phyloP scores from a whole-genome alignment of 2,329 filamentous ascomycete species.

The Catunica adiposa region DNA sequence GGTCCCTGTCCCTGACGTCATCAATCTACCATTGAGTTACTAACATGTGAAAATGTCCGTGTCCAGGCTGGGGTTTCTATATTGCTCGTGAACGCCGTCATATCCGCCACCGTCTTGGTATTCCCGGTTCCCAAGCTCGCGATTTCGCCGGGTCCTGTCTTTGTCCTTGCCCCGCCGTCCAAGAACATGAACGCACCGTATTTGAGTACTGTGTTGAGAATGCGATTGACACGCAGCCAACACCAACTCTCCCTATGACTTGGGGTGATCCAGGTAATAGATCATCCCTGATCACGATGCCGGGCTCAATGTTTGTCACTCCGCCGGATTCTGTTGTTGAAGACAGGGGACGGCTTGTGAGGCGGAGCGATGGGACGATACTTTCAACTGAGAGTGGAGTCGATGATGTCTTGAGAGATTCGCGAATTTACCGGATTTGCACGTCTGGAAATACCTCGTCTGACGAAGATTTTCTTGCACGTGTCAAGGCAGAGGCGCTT shows the following conservation, averaged over 20 bases:
- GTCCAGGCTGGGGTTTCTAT: conserved; percentile 14
- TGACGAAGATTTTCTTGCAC: conserved; percentile 8
- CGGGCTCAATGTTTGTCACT: conserved; percentile 7
- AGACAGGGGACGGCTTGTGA: background rate
- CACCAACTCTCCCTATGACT: conserved; percentile 11
- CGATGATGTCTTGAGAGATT: background rate
- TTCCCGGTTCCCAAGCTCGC: conserved; percentile 6
- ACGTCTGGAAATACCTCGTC: conserved; percentile 6
- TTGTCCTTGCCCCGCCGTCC: conserved; percentile 11
- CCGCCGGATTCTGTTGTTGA: background rate
- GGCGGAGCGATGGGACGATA: background rate
- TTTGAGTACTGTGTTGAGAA: conserved; percentile 13
- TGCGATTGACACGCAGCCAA: conserved; percentile 11
- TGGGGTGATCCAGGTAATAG: conserved; percentile 12
- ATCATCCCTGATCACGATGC: conserved; percentile 13
- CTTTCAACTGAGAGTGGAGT: background rate
- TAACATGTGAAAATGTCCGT: conserved; percentile 14
- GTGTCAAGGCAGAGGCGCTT: conserved; percentile 11
- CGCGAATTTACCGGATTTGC: conserved; percentile 10
- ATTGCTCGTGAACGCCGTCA: conserved; percentile 10
- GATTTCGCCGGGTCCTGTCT: conserved; percentile 12
- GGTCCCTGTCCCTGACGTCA: conserved; percentile 7
- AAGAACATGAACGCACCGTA: conserved; percentile 13
- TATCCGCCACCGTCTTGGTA: conserved; percentile 12
- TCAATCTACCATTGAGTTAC: background rate